Conservation (phyloP, 768 basidiomycete genomes). For the Infundibulicybe gibba region DNA sequence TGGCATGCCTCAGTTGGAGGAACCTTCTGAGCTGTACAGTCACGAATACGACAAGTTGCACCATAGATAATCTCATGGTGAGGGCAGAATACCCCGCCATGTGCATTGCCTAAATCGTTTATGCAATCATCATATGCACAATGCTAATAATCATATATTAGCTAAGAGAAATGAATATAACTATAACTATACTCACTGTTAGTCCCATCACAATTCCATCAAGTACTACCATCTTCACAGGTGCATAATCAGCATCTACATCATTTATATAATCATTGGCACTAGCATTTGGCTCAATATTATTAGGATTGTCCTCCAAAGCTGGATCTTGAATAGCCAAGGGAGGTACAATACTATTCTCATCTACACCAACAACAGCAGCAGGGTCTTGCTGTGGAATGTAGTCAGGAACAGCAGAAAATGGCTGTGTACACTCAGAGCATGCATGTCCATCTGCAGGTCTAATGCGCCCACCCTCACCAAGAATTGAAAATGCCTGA, state of each 20-base stretch:
- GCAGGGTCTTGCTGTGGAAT: constrained; percentile 5
- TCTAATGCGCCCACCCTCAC: no score
- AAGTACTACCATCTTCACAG: constrained; percentile 8
- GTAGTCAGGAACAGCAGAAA: neutral
- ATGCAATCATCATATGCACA: constrained; percentile 19
- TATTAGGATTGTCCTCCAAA: neutral
- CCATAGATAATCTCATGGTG: constrained; percentile 13
- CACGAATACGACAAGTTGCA: constrained; percentile 13
- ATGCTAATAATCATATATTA: constrained; percentile 8
- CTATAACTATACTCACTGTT: neutral
- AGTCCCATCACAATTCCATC: constrained; percentile 12
- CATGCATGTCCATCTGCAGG: no score
- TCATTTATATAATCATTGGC: neutral
- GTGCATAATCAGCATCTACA: constrained; percentile 3
- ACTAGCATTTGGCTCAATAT: neutral
- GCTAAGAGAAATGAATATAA: neutral
- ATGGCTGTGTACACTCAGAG: no score
- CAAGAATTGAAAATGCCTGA: no score
- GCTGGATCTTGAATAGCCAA: neutral
- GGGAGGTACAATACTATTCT: constrained; percentile 4
- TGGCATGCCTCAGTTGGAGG: constrained; percentile 15
- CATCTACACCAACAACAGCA: constrained; percentile 10
- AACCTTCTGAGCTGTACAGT: constrained; percentile 11
- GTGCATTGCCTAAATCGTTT: constrained; percentile 12
- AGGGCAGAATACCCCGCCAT: constrained; percentile 18